phyloP scores from a whole-genome alignment of 345 rosid genomes.

The Populus alba region DNA sequence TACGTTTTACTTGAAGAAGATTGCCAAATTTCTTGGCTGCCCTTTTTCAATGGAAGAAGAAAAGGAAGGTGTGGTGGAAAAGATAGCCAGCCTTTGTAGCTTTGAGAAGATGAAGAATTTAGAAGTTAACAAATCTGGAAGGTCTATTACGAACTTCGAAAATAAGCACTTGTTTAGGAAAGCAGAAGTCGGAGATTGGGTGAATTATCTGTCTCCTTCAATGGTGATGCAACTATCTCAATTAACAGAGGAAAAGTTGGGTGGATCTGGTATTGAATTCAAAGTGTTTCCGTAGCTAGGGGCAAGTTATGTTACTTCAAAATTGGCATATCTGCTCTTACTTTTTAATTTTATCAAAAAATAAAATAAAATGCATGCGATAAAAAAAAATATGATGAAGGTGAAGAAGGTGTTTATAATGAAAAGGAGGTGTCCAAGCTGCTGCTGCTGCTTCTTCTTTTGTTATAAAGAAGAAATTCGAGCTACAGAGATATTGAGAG shows the following conservation, averaged over 20 bases:
- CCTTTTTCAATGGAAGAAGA: constrained; percentile 19
- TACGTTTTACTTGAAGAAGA: constrained; percentile 20
- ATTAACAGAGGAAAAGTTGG: constrained; percentile 42
- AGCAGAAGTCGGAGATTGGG: constrained; percentile 17
- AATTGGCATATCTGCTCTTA: too few relatives aligned
- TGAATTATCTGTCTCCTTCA: constrained; percentile 19
- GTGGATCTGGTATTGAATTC: constrained; percentile 50
- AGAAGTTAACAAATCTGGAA: constrained; percentile 22
- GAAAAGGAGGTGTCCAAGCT: too few relatives aligned
- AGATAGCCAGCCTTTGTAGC: constrained; percentile 19
- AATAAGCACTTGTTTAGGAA: constrained; percentile 20
- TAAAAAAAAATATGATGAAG: too few relatives aligned
- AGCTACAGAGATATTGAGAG: too few relatives aligned
- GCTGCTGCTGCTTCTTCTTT: too few relatives aligned
- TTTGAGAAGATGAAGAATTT: constrained; percentile 19
- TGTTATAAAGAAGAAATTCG: too few relatives aligned
- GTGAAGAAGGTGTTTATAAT: too few relatives aligned
- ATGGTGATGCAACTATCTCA: constrained; percentile 10
- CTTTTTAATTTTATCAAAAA: too few relatives aligned
- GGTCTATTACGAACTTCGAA: constrained; percentile 5
- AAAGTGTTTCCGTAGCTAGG: constrained; percentile 10
- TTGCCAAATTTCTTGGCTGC: constrained; percentile 11
- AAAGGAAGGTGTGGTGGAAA: constrained; percentile 7
- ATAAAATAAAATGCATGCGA: too few relatives aligned
- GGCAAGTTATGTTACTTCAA: neutral